These are phyloP conservation scores for Globisporangium spinosum DNA, from an alignment of 352 stramenopile genomes.

Conservation along the genomic window DNA sequence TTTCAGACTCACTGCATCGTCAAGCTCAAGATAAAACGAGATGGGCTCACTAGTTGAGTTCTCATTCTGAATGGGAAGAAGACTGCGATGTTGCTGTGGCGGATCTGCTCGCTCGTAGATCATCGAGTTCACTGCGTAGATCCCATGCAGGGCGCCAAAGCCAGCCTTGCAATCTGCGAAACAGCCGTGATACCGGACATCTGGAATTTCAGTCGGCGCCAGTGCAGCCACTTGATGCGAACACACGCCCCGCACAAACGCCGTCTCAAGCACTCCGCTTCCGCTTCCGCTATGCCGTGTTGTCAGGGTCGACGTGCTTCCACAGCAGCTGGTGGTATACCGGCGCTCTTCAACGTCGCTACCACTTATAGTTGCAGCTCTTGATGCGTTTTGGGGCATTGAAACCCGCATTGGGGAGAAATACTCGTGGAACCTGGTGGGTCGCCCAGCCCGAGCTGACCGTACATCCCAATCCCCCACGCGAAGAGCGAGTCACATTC, in stretches of 20 bases:
- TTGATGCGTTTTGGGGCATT: conserved; percentile 5
- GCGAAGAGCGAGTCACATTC: conserved; percentile 19
- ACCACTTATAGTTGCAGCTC: neutral
- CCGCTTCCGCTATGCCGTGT: neutral
- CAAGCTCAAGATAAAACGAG: neutral
- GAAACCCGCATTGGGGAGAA: conserved; percentile 33
- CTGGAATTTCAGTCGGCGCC: conserved; percentile 10
- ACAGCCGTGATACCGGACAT: neutral
- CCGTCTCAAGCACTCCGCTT: conserved; percentile 11
- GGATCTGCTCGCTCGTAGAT: neutral
- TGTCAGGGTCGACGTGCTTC: conserved; percentile 23
- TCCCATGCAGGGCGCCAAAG: conserved; percentile 8
- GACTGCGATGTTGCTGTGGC: neutral
- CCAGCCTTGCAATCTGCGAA: conserved; percentile 10
- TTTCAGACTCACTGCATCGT: neutral
- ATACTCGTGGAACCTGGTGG: conserved; percentile 46
- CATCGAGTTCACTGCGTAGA: neutral
- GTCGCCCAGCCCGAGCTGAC: conserved; percentile 40
- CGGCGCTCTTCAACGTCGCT: neutral
- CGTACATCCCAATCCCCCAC: conserved; percentile 40
- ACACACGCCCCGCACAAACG: conserved; percentile 27
- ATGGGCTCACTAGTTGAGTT: neutral
- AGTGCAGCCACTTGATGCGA: conserved; percentile 1
- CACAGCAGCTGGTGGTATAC: conserved; percentile 22
- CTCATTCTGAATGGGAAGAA: conserved; percentile 5